Evolutionary conservation across 2,329 filamentous ascomycete genomes (phyloP), one percentile per base, ranked within the genome.

Genomic region (Paecilomyces variotii): DNA sequence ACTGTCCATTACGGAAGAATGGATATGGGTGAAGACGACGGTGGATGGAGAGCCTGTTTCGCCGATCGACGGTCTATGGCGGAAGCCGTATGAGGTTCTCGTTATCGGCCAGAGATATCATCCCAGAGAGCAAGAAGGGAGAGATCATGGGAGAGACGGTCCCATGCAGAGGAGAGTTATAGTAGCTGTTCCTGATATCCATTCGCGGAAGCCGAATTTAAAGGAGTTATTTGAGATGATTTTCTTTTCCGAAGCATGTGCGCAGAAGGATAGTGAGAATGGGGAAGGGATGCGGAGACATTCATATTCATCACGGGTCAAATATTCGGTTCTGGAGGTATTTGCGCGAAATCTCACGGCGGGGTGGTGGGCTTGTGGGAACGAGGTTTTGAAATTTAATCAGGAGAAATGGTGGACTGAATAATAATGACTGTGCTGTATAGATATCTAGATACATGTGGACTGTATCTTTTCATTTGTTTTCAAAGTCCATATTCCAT

Each of bases 141-240:
- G 53, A 12, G 30, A 62, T n/a, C 52, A 61, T 26, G 60, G 64
- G 10, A 65, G 80, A 3, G n/a, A n/a, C n/a, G n/a, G n/a, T n/a
- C n/a, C n/a, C n/a, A n/a, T n/a, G n/a, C 74, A 68, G 53, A 77
- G 77, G 61, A 77, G 81, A 65, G 75, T 86, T 7, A 78, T 87
- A 58, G 77, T 80, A 30, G 83, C 78, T 6, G 84, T 86, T 9
- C 83, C 84, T 7, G 85, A 87, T 69, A 58, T 86, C 12, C 85
- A 87, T 69, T 87, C 84, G 2, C 74, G 84, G n/a, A 87, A 87
- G 67, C 85, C 85, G 19, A 84, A 81, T 64, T 60, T 87, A 61
- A 85, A 82, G 66, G 68, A 73, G 11, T 56, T 86, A 26, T 71
- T 87, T 26, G 81, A 84, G 67, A 68, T 67, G 11, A 62, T 82